A percentile compares a stretch with the other conserved stretches of the same genome.
Conservation (phyloP, 1,284 basidiomycete species). For the Ganoderma leucocontextum region DNA sequence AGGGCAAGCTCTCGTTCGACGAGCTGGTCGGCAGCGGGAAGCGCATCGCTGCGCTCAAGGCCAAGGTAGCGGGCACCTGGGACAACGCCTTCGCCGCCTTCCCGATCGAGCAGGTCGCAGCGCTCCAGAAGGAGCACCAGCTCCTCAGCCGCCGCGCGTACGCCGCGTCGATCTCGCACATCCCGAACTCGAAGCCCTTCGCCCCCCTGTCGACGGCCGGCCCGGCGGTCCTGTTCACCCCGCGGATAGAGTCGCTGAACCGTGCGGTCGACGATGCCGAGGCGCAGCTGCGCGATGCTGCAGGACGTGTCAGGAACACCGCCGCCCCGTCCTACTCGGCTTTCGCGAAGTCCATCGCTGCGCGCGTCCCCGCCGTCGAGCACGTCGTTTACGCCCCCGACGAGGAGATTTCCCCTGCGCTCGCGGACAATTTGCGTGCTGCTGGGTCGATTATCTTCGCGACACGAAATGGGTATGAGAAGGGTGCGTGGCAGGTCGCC, state of each 20-base stretch:
- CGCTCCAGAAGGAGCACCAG: conserved; percentile 49
- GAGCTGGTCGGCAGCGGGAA: conserved; percentile 51
- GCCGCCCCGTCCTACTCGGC: conserved; percentile 62
- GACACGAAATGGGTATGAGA: conserved; percentile 61
- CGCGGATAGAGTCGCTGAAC: conserved; percentile 63
- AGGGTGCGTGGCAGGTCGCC: conserved; percentile 60
- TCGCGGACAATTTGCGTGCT: conserved; percentile 34
- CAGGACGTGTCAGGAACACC: conserved; percentile 60
- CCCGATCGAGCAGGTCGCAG: conserved; percentile 43
- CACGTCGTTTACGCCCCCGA: conserved; percentile 58
- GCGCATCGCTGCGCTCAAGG: conserved; percentile 60
- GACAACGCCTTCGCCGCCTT: conserved; percentile 44
- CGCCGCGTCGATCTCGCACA: conserved; percentile 52
- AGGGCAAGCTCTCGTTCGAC: conserved; percentile 50
- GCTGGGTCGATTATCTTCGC: conserved; percentile 57
- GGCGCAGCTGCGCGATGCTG: conserved; percentile 50
- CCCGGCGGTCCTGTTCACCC: conserved; percentile 59
- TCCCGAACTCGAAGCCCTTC: conserved; percentile 48
- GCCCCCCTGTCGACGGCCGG: conserved; percentile 46
- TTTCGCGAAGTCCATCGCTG: conserved; percentile 51
- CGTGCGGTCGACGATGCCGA: conserved; percentile 67
- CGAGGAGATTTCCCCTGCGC: conserved; percentile 32
- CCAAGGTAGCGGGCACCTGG: conserved; percentile 57
- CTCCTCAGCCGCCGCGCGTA: conserved; percentile 59
- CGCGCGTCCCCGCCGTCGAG: conserved; percentile 42